phyloP scores from a whole-genome alignment of 2,329 filamentous ascomycete species.

The Phialophora expanda region DNA sequence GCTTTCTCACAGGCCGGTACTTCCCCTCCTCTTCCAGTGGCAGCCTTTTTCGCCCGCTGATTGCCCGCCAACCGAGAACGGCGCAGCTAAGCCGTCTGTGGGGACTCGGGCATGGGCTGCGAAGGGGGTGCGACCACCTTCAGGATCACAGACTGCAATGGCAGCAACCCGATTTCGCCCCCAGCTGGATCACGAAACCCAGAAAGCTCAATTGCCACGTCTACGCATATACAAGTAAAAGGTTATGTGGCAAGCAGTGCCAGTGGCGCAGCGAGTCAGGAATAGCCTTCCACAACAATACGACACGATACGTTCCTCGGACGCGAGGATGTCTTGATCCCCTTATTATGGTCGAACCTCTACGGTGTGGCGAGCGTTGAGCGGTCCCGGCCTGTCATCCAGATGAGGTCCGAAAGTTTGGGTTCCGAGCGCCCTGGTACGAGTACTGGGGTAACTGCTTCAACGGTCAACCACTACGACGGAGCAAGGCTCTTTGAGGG shows the following conservation, averaged over 20 bases:
- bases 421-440: not conserved
- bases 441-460: not conserved
- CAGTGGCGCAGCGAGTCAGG: not conserved
- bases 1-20: constrained; percentile 11
- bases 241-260: not conserved
- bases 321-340: not conserved
- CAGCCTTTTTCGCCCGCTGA: constrained; percentile 9
- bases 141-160: not conserved
- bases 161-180: not conserved
- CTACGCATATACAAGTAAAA: not conserved
- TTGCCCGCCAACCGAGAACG: constrained; percentile 14
- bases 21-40: not conserved
- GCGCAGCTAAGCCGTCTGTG: not conserved
- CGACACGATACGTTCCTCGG: not conserved
- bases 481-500: constrained; percentile 8
- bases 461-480: not conserved
- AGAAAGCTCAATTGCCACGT: not conserved
- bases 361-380: not conserved
- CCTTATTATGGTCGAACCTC: not conserved
- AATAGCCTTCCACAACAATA: not conserved
- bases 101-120: not conserved
- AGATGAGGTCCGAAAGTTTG: not conserved
- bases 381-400: not conserved
- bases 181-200: not conserved
- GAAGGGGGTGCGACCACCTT: not conserved